Conservation (phyloP, 305 asterid species). For the Salvia sclarea region DNA sequence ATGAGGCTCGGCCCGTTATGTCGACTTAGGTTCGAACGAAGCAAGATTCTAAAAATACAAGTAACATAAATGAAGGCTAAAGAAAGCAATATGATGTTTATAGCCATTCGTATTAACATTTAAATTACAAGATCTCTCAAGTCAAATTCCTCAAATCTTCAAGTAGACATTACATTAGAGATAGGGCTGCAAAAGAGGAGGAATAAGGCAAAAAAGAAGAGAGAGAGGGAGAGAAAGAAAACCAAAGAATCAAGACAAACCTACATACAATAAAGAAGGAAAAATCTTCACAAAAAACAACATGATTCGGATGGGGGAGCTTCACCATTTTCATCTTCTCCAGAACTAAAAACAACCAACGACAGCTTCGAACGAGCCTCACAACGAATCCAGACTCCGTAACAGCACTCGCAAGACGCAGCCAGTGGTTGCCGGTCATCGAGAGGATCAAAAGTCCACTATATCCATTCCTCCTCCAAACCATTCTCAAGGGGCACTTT, state of each 20-base stretch:
- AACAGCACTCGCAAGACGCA: not conserved
- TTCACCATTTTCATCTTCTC: not conserved
- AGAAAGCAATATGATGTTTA: slow-evolving; percentile 15
- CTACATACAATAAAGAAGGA: slow-evolving; percentile 21
- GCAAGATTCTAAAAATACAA: not conserved
- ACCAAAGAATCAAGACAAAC: slow-evolving; percentile 27
- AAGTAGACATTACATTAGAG: too few relatives aligned
- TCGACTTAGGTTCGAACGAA: too few relatives aligned
- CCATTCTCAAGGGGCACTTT: slow-evolving; percentile 17
- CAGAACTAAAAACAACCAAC: not conserved
- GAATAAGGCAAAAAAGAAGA: too few relatives aligned
- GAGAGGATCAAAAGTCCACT: slow-evolving; percentile 5
- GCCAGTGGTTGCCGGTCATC: not conserved
- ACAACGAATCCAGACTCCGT: not conserved
- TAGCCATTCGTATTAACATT: slow-evolving; percentile 32
- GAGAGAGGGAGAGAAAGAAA: not conserved
- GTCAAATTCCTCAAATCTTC: not conserved
- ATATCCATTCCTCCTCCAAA: slow-evolving; percentile 2
- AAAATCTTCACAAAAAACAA: slow-evolving; percentile 37
- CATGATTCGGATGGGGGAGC: not conserved
- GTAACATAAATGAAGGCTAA: slow-evolving; percentile 1
- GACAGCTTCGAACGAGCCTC: slow-evolving; percentile 5
- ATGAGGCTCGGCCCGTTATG: too few relatives aligned
- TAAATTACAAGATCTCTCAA: slow-evolving; percentile 31
- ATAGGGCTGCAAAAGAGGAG: too few relatives aligned